These are phyloP conservation scores for Sideroxylon spinosum DNA, from an alignment of 179 eudicot genomes.

Conservation along the genomic window DNA sequence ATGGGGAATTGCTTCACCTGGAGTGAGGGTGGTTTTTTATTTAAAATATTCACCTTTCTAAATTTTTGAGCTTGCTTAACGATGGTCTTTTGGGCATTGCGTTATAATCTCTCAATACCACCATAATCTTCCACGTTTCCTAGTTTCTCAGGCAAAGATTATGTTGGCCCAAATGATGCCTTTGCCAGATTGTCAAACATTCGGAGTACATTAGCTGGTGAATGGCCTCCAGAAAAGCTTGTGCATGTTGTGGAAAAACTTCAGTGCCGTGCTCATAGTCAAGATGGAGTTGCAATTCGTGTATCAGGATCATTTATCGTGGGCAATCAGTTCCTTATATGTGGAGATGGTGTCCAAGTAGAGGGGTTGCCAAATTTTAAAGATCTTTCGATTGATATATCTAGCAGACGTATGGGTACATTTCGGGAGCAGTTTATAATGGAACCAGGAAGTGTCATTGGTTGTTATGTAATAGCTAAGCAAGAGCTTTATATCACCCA, in stretches of 20 bases:
- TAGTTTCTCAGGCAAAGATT: constrained; percentile 74
- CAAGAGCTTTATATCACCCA: constrained; percentile 86
- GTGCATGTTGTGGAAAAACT: constrained; percentile 89
- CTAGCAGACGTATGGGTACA: constrained; percentile 66
- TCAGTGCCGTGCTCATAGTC: constrained; percentile 77
- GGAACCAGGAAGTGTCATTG: constrained; percentile 63
- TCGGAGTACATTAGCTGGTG: constrained; percentile 71
- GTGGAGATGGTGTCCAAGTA: constrained; percentile 90
- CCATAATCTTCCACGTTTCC: constrained; percentile 12
- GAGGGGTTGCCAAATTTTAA: constrained; percentile 85
- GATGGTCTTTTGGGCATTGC: background rate
- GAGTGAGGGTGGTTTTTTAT: background rate
- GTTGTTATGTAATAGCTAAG: constrained; percentile 53
- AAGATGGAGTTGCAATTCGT: constrained; percentile 79
- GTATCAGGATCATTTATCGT: constrained; percentile 77
- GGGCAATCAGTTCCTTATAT: constrained; percentile 80
- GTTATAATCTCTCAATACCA: background rate
- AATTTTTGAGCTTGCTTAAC: background rate
- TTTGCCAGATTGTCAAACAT: constrained; percentile 50
- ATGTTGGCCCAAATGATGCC: constrained; percentile 50
- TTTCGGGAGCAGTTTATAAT: constrained; percentile 83
- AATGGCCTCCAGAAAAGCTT: constrained; percentile 87
- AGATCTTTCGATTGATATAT: constrained; percentile 66
- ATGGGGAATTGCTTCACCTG: background rate
- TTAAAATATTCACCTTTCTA: background rate